Conservation (phyloP, 1,284 basidiomycete species). For the Rhodotorula sp. region DNA sequence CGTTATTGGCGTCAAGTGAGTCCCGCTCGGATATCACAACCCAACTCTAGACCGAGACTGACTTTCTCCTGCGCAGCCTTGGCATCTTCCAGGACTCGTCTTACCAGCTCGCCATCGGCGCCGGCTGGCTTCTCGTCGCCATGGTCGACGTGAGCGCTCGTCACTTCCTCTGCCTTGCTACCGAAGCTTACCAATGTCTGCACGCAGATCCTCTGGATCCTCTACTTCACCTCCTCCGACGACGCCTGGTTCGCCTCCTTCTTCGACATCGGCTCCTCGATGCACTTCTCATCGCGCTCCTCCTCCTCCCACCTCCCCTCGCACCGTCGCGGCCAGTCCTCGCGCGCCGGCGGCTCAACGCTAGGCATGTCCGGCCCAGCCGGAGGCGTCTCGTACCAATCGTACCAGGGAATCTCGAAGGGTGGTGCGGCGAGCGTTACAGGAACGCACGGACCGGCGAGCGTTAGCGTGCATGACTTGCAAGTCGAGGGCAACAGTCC, state of each 20-base stretch:
- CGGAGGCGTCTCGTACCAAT: conserved; percentile 23
- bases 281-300: conserved; percentile 46
- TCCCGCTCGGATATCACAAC: conserved; percentile 36
- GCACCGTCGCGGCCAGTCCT: conserved; percentile 12
- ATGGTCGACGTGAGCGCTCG: conserved; percentile 61
- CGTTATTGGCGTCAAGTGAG: conserved; percentile 67
- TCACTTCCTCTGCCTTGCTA: neutral
- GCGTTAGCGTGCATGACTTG: conserved; percentile 32
- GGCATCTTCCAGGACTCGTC: conserved; percentile 56
- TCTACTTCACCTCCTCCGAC: conserved; percentile 95
- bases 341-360: conserved; percentile 6
- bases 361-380: conserved; percentile 26
- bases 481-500: conserved; percentile 23
- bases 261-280: conserved; percentile 74
- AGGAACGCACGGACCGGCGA: conserved; percentile 14
- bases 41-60: neutral
- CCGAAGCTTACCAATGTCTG: neutral
- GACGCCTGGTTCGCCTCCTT: conserved; percentile 77
- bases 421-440: conserved; percentile 10
- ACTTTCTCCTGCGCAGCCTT: conserved; percentile 53
- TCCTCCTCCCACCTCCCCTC: conserved; percentile 8
- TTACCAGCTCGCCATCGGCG: conserved; percentile 64
- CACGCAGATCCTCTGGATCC: conserved; percentile 82
- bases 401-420: conserved; percentile 21
- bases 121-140: conserved; percentile 88